Base-by-base conservation (phyloP, 106 monocot species). In the Apostasia shenzhenica region DNA sequence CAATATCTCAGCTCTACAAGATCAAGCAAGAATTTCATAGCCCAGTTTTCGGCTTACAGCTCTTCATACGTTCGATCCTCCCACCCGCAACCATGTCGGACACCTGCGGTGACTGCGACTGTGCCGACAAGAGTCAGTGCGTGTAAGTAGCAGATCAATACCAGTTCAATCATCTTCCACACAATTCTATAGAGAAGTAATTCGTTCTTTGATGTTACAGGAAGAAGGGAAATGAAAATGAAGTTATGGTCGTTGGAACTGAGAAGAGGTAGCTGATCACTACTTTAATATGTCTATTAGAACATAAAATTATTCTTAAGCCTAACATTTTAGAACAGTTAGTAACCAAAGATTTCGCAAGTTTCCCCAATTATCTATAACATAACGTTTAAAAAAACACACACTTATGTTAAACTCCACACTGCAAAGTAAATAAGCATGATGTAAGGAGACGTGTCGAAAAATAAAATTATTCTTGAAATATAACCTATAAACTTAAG, bases 201-300 rank as follows among this genome's bases (percentile, higher is more conserved):
- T 49, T 68, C 40, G 4, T 50, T 5, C 50, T 50, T 50, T 4
- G 50, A 8, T 50, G 4, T 56, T 59, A 75, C 86, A 92, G 95
- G 76, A 95, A 95, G 91, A 91, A 95, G 76, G 91, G 86, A 54
- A 84, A 82, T 78, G 67, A 72, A 80, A 88, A 88, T 60, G 95
- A 78, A 6, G 45, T 86, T 41, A 79, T 71, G 62, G 81, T 81
- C 49, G 68, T 79, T 41, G 88, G 68, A 48, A 73, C 76, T 37
- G 78, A 88, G 81, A 85, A 85, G 78, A 83, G 81, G 84, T 84
- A 58, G 9, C 26, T 65, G 26, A 26, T 26, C 26, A 26, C 0
- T 26, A 26, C 26, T 26, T 26, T 26, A 26, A 26, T 26, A 26
- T 26, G 26, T 26, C 26, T 26, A 26, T 26, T 26, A 26, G 26